These are phyloP conservation scores for Incumbomyces lentus DNA, from an alignment of 2,329 filamentous ascomycete species.

Conservation along the genomic window DNA sequence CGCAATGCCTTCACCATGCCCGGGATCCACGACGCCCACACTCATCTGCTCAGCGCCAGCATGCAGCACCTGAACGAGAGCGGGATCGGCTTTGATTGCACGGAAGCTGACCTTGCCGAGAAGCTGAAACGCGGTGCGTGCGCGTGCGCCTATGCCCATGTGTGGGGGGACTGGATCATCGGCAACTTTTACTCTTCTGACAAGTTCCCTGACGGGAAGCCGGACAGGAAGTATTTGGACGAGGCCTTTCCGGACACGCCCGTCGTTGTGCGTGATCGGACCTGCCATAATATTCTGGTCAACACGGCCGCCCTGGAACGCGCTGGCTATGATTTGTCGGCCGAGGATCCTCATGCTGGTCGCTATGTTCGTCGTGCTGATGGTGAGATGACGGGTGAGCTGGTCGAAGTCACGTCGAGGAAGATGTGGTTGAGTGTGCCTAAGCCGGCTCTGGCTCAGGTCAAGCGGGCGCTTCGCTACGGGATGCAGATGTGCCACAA, in stretches of 20 bases:
- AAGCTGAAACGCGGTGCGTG: not conserved
- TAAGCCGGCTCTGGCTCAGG: constrained; percentile 6
- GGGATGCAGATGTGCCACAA: constrained; percentile 23
- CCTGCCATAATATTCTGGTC: constrained; percentile 10
- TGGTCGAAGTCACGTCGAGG: constrained; percentile 9
- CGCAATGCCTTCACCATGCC: constrained; percentile 27
- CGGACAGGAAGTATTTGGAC: constrained; percentile 10
- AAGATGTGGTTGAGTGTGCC: constrained; percentile 8
- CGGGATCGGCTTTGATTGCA: not conserved
- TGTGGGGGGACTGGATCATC: constrained; percentile 10
- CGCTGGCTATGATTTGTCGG: constrained; percentile 8
- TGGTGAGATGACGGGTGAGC: constrained; percentile 10
- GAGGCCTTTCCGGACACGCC: constrained; percentile 10
- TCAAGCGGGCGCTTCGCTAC: constrained; percentile 17
- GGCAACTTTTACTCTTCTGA: constrained; percentile 10
- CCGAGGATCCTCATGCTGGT: constrained; percentile 10
- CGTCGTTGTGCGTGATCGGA: constrained; percentile 10
- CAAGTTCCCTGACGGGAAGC: constrained; percentile 9
- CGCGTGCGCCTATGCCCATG: not conserved
- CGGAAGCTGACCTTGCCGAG: not conserved
- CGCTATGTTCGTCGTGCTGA: constrained; percentile 10
- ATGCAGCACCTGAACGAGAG: not conserved
- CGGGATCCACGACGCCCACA: constrained; percentile 29
- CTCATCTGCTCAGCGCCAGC: constrained; percentile 21
- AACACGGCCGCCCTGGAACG: constrained; percentile 10